Evolutionary conservation across 2,329 filamentous ascomycete species (phyloP).

Genomic region (Arthrobotrys conoides): DNA sequence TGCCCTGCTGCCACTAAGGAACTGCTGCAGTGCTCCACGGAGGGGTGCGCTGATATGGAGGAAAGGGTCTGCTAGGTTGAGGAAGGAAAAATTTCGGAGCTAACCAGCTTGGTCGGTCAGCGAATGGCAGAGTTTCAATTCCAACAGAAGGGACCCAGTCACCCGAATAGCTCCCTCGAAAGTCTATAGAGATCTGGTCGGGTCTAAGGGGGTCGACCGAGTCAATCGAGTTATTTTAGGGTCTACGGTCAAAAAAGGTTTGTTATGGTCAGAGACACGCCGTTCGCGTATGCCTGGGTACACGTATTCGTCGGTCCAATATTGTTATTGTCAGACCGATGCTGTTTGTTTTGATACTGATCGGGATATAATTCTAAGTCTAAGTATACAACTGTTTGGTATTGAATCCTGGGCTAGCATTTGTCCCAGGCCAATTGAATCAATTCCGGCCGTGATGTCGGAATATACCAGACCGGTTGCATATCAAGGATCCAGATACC

Average conservation of each 20-base stretch:
- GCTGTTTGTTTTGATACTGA: conserved; percentile 12
- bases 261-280: conserved; percentile 21
- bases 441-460: neutral
- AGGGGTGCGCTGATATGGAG: conserved; percentile 35
- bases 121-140: conserved; percentile 50
- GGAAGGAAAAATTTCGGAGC: conserved; percentile 54
- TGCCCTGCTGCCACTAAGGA: too few relatives aligned
- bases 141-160: conserved; percentile 38
- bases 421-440: neutral
- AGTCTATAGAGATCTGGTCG: neutral
- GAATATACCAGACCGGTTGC: conserved; percentile 1
- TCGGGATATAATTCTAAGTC: conserved; percentile 8
- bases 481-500: neutral
- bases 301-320: neutral
- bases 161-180: conserved; percentile 32
- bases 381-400: too few relatives aligned
- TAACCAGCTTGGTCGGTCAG: conserved; percentile 51
- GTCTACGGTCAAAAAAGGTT: neutral
- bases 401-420: conserved; percentile 4
- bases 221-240: conserved; percentile 14
- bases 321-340: neutral
- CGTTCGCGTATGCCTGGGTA: conserved; percentile 1
- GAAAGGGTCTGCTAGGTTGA: conserved; percentile 39
- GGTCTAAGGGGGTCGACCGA: conserved; percentile 20
- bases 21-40: neutral